Evolutionary conservation across 1,284 basidiomycete genomes (phyloP), one percentile per base, ranked within the genome.

Genomic region (Apiotrichum veenhuisii): DNA sequence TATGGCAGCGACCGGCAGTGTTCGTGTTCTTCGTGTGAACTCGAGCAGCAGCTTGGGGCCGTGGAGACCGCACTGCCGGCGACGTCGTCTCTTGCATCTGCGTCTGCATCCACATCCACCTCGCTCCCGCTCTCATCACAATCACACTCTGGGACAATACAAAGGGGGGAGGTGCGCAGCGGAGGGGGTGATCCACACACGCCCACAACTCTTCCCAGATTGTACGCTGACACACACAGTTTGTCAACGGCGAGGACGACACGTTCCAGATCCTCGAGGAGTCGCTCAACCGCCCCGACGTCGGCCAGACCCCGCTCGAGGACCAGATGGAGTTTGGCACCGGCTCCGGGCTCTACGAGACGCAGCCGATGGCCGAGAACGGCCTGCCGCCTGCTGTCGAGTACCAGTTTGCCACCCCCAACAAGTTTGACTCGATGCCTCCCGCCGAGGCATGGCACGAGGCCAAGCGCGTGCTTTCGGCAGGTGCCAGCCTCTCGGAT

Each of bases 401-500:
- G 33, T 91, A 92, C 71, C 76, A 80, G 22, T 92, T 94, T 64
- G 88, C 90, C 90, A 45, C 38, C n/a, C 53, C 62, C 5, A 65
- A 68, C 55, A 59, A 62, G 50, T 60, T 54, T 38, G 62, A 46
- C 41, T 46, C 34, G 36, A 42, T 63, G 22, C 48, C 57, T 1
- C 61, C 65, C 2, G 49, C 45, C 5, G 63, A 58, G 17, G 64
- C 65, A 17, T 72, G 68, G 68, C 43, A 41, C 41, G 62, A 67
- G 62, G 68, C 67, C 25, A 65, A 69, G 41, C 63, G 57, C 15
- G 78, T 92, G 17, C 78, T 96, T 10, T 84, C 87, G 36, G 80
- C 82, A 52, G 89, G 89, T 60, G 92, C 91, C 3, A 89, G 90
- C 4, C 77, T 97, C 18, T 87, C 89, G 1, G 90, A 95, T 69